These are phyloP conservation scores for Ceratonia siliqua DNA, from an alignment of 306 rosid species.

Conservation along the genomic window DNA sequence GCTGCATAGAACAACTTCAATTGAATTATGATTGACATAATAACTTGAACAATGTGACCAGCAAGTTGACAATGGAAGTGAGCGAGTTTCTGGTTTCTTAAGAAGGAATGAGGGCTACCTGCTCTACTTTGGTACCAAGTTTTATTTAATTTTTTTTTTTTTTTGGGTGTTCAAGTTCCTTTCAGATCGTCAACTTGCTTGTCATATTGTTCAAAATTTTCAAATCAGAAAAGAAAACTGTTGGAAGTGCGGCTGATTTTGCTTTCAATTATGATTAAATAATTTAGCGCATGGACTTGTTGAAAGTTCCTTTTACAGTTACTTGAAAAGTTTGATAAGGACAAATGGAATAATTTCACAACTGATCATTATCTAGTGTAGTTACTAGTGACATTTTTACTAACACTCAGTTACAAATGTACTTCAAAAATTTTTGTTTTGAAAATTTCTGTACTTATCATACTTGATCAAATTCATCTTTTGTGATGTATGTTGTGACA, in stretches of 20 bases:
- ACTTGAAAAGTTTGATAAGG: not conserved
- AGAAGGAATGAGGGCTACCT: not conserved
- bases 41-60: constrained; percentile 1
- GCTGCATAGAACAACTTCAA: not conserved
- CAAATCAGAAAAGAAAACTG: not conserved
- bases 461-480: constrained; percentile 21
- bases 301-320: not conserved
- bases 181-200: not conserved
- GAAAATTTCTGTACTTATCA: not conserved
- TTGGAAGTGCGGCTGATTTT: constrained; percentile 20
- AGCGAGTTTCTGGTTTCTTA: constrained; percentile 19
- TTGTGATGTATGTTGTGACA: constrained; percentile 37
- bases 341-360: not conserved
- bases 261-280: constrained; percentile 11
- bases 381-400: not conserved
- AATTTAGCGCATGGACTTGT: not conserved
- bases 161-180: not conserved
- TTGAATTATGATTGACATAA: not conserved
- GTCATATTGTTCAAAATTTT: not conserved
- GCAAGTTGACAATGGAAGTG: not conserved
- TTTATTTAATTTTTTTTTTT: not conserved
- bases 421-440: too few species aligned
- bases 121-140: not conserved
- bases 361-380: not conserved
- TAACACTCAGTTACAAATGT: not conserved